phyloP scores from a whole-genome alignment of 148 eudicot genomes.

The Arbutus unedo region DNA sequence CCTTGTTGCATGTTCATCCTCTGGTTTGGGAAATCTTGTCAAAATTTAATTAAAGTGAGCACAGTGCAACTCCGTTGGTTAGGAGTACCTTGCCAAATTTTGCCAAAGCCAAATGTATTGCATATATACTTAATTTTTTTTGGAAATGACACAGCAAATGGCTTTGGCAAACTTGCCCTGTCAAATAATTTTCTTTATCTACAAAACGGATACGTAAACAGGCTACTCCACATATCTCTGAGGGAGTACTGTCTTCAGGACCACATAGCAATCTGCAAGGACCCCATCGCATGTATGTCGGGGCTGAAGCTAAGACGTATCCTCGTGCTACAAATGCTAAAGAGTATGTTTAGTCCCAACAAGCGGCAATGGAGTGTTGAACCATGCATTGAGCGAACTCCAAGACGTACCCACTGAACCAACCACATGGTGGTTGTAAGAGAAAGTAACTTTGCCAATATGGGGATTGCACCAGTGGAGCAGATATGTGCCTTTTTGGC shows the following conservation, averaged over 20 bases:
- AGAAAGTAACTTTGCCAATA: not conserved
- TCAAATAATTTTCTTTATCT: not conserved
- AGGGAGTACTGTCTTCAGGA: too few relatives aligned
- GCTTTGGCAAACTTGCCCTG: not conserved
- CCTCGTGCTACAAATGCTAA: too few relatives aligned
- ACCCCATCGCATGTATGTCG: too few relatives aligned
- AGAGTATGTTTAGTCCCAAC: too few relatives aligned
- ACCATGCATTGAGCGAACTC: too few relatives aligned
- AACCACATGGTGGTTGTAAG: not conserved
- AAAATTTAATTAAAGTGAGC: not conserved
- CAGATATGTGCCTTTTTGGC: not conserved
- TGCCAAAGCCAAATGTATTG: not conserved
- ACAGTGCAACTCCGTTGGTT: not conserved
- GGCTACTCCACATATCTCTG: too few relatives aligned
- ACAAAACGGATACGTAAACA: too few relatives aligned
- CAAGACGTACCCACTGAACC: too few relatives aligned
- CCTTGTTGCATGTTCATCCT: not conserved
- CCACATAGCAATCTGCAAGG: too few relatives aligned
- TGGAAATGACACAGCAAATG: conserved; percentile 2
- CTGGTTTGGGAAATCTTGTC: not conserved
- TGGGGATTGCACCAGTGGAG: not conserved
- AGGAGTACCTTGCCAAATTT: not conserved
- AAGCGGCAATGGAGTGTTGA: too few relatives aligned
- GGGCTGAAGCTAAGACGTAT: too few relatives aligned
- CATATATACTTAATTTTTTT: not conserved